These are phyloP conservation scores for Oldenlandia corymbosa DNA, from an alignment of 257 asterid genomes.

Conservation along the genomic window DNA sequence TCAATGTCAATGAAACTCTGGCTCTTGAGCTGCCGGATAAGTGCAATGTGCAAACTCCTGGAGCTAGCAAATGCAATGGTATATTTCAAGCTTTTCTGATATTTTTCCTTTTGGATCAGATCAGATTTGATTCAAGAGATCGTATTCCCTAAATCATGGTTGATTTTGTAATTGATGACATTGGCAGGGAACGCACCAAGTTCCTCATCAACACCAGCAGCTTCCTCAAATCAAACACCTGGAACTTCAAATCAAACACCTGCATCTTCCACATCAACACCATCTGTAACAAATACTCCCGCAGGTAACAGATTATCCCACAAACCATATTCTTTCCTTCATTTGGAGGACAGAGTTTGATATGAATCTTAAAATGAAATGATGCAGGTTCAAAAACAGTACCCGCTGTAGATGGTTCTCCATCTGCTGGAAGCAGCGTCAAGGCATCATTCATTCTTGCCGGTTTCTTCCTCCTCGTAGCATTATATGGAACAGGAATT, in stretches of 20 bases:
- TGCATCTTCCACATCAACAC: conserved; percentile 18
- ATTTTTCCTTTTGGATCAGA: background rate
- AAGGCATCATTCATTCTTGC: conserved; percentile 14
- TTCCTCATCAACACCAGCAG: conserved; percentile 22
- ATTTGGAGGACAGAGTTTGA: background rate
- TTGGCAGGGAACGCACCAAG: conserved; percentile 15
- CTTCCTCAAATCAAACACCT: conserved; percentile 20
- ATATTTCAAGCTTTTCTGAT: background rate
- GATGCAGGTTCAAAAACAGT: conserved; percentile 37
- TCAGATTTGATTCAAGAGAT: too few relatives aligned
- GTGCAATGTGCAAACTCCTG: conserved; percentile 45
- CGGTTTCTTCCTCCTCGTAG: conserved; percentile 25
- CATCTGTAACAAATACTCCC: conserved; percentile 19
- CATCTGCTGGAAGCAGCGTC: conserved; percentile 21
- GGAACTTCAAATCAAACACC: conserved; percentile 20
- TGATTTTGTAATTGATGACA: too few relatives aligned
- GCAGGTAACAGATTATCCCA: background rate
- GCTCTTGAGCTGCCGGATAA: conserved; percentile 43
- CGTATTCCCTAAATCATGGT: too few relatives aligned
- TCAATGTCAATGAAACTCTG: conserved; percentile 42
- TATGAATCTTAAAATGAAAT: background rate
- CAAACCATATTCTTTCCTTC: background rate
- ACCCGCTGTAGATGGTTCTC: conserved; percentile 32
- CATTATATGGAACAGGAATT: conserved; percentile 16
- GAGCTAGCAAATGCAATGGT: conserved; percentile 40